A percentile compares a stretch with the other conserved stretches of the same genome.
Evolutionary conservation across 1,284 basidiomycete species (phyloP).

Genomic region (Apiotrichum veenhuisii): DNA sequence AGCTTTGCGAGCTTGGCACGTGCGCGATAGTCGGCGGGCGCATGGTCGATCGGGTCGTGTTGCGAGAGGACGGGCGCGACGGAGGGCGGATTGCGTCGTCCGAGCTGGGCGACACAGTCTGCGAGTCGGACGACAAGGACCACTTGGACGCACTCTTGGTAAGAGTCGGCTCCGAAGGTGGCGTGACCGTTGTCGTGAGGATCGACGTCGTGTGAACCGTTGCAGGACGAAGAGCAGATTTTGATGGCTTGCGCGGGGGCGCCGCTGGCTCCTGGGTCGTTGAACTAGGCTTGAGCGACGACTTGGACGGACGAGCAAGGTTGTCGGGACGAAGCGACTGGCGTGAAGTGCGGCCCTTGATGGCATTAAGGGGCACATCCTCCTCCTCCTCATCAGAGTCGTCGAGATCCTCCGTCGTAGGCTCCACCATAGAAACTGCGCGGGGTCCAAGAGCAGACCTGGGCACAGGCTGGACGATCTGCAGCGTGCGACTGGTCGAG

Average conservation of each 20-base stretch:
- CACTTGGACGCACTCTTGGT: constrained; percentile 16
- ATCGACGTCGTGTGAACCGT: neutral
- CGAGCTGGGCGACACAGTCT: constrained; percentile 7
- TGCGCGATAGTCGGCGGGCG: neutral
- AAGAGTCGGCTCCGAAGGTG: neutral
- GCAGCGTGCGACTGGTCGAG: constrained; percentile 1
- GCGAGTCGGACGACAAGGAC: constrained; percentile 17
- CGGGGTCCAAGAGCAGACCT: neutral
- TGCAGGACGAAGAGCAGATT: neutral
- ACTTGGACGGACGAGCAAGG: neutral
- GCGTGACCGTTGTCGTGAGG: neutral
- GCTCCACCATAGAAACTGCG: neutral
- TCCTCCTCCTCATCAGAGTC: constrained; percentile 3
- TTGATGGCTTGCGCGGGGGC: neutral
- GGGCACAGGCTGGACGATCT: constrained; percentile 3
- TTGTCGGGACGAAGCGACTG: neutral
- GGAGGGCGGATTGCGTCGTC: constrained; percentile 1
- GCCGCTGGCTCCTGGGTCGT: neutral
- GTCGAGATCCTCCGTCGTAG: neutral
- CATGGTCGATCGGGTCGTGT: neutral
- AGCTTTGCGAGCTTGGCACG: constrained; percentile 1
- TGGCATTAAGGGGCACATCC: constrained; percentile 6
- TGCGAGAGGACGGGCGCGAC: constrained; percentile 9
- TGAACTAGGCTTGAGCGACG: neutral
- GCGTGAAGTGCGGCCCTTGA: constrained; percentile 6